Base-by-base conservation (phyloP, 352 stramenopile genomes). In the Phytophthora niederhauseri region DNA sequence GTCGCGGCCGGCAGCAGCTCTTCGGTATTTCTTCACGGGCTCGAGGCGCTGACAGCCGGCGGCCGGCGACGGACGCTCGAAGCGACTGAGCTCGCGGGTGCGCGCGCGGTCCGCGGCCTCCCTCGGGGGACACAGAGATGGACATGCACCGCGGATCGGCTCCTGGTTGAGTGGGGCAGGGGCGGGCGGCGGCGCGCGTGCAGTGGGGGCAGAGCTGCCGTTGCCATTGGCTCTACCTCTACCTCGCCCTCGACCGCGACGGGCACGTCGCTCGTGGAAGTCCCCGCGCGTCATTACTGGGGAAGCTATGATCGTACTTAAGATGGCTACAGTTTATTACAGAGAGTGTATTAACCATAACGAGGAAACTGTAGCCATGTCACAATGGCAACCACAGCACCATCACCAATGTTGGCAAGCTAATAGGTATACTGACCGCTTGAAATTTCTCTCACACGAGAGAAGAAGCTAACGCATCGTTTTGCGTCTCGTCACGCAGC, bases 1-100 rank as follows among this genome's bases (percentile, higher is more conserved):
- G 19, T 72, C 57, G n/a, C 70, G 70, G 41, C 80, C 80, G 4
- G 80, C 80, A 54, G 80, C 80, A 41, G 80, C 68, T 60, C 80
- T 73, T n/a, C 80, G 76, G 45, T 88, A 86, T 75, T 85, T 84
- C 54, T 88, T 86, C 7, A 88, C 76, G 2, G 77, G 57, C 30
- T 75, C 59, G 8, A 79, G 59, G 7, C 4, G 53, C 17, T 57
- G 12, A 30, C 17, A 31, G 19, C 41, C 24, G 36, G 31, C 30
- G 51, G 26, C 38, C 41, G 55, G 0, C 4, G 43, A 43, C 5
- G 34, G 64, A 41, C 66, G 62, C 68, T 88, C 80, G 54, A 88
- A 88, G 60, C 71, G 78, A 65, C 77, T 88, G 64, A 88, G 71
- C 60, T 88, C 80, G 2, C 65, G 51, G 8, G 51, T 74, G 53